Conservation (phyloP, 176 grass and related monocot genomes). For the sorghum (Sorghum bicolor) region Sorghum_bicolor_NCBIv3 NC_012875.2:55886001-55886500, state of each 20-base stretch:
- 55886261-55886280: not conserved
- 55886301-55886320: not conserved
- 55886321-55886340: constrained; percentile 38
- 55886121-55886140: not conserved
- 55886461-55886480: not conserved
- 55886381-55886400: constrained; percentile 3
- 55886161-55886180: not conserved
- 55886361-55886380: constrained; percentile 20
- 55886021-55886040: not conserved
- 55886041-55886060: too few relatives aligned
- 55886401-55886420: constrained; percentile 18
- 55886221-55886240: constrained; percentile 12
- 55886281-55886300: not conserved
- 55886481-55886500: not conserved
- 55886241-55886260: constrained; percentile 24
- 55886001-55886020: too few relatives aligned
- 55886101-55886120: not conserved
- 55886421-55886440: not conserved
- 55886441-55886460: not conserved
- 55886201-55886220: constrained; percentile 23
- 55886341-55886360: not conserved
- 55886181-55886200: not conserved
- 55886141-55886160: not conserved
- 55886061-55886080: not conserved
- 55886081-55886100: not conserved